phyloP scores from a whole-genome alignment of 257 asterid species.

The Gentiana macrophylla region DNA sequence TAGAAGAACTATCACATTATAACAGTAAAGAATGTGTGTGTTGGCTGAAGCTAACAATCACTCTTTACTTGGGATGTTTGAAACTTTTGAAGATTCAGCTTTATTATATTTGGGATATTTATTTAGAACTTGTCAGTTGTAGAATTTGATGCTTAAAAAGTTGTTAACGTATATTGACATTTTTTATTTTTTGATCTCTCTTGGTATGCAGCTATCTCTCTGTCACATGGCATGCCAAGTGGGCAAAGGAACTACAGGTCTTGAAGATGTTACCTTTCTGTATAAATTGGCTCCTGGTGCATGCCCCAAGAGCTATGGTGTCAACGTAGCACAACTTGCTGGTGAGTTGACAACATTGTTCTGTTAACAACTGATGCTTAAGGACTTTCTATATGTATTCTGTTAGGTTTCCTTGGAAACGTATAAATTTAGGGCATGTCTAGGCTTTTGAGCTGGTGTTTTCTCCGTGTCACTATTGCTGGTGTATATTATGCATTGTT shows the following conservation, averaged over 20 bases:
- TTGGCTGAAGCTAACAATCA: too few relatives aligned
- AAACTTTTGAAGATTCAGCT: too few relatives aligned
- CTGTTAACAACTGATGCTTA: neutral
- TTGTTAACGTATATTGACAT: neutral
- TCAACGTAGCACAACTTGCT: constrained; percentile 89
- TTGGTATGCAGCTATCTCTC: constrained; percentile 52
- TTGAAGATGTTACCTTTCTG: constrained; percentile 88
- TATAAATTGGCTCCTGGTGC: constrained; percentile 79
- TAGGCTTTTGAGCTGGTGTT: neutral
- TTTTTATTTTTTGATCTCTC: neutral
- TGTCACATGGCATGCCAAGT: constrained; percentile 97
- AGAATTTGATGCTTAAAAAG: neutral
- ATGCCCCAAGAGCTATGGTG: constrained; percentile 98
- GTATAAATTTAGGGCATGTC: neutral
- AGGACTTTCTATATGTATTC: neutral
- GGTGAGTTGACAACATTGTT: constrained; percentile 30
- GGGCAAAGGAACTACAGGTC: constrained; percentile 47
- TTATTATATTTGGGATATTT: too few relatives aligned
- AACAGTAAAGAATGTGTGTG: too few relatives aligned
- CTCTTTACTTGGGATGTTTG: too few relatives aligned
- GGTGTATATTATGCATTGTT: too few relatives aligned
- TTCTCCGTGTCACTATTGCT: neutral
- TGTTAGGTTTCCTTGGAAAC: too few relatives aligned
- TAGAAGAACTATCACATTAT: too few relatives aligned
- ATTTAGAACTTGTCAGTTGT: neutral